phyloP scores from a whole-genome alignment of 306 rosid genomes.

The Begonia loranthoides region DNA sequence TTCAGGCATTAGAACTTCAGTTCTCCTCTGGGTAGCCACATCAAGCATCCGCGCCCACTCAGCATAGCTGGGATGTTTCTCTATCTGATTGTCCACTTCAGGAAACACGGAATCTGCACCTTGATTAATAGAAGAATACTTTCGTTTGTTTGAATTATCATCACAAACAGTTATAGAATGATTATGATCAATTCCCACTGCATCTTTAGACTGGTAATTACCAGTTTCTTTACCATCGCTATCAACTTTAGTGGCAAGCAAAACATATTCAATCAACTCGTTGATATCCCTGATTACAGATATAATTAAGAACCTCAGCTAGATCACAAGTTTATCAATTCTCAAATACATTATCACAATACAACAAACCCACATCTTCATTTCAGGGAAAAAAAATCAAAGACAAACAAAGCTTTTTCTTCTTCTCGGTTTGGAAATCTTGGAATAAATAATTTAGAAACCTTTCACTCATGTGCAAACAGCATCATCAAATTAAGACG shows the following conservation, averaged over 20 bases:
- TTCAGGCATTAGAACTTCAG: conserved; percentile 93
- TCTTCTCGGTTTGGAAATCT: too few relatives aligned
- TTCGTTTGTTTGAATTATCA: conserved; percentile 18
- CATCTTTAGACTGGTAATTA: conserved; percentile 27
- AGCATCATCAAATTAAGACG: too few relatives aligned
- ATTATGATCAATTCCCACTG: conserved; percentile 22
- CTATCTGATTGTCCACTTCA: conserved; percentile 27
- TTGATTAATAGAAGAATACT: conserved; percentile 29
- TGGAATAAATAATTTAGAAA: too few relatives aligned
- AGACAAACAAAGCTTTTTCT: too few relatives aligned
- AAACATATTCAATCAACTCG: conserved; percentile 65
- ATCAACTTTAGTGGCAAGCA: conserved; percentile 43
- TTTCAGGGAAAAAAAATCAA: too few relatives aligned
- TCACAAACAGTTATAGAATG: conserved; percentile 27
- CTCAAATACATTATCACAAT: background rate
- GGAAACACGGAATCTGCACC: conserved; percentile 26
- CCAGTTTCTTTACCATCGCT: conserved; percentile 17
- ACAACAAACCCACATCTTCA: too few relatives aligned
- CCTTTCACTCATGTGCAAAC: too few relatives aligned
- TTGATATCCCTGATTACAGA: conserved; percentile 65
- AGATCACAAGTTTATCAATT: background rate
- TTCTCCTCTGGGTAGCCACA: conserved; percentile 81
- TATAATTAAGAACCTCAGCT: background rate
- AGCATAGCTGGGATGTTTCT: conserved; percentile 33
- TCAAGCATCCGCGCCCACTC: conserved; percentile 78